Percentiles rank a stretch among this genome's conserved stretches.
Conservation (phyloP, 306 rosid genomes). For the Pachyrhizus erosus region DNA sequence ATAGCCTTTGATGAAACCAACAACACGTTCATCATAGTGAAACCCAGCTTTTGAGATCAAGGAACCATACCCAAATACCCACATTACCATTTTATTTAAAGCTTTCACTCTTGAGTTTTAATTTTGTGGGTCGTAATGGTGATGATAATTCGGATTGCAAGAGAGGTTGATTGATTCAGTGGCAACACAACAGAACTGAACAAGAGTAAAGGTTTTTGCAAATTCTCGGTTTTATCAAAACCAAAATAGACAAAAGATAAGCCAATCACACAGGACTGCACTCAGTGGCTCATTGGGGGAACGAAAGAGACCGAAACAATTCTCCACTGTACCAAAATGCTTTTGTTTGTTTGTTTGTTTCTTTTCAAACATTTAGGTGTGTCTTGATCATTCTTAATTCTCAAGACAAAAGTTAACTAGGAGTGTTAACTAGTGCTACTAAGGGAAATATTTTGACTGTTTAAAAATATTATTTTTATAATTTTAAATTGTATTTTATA, state of each 20-base stretch:
- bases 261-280: conserved; percentile 5
- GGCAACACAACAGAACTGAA: background rate
- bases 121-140: background rate
- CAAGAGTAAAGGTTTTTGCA: background rate
- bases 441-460: no score
- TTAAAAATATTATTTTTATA: no score
- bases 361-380: no score
- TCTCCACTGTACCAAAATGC: no score
- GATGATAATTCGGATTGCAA: background rate
- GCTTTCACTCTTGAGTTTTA: background rate
- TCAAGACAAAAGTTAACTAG: no score
- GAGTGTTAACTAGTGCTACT: no score
- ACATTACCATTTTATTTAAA: conserved; percentile 62
- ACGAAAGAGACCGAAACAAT: background rate
- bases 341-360: no score
- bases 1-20: conserved; percentile 83
- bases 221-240: background rate
- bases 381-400: no score
- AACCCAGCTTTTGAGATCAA: conserved; percentile 84
- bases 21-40: conserved; percentile 65
- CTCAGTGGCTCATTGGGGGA: background rate
- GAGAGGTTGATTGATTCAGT: background rate
- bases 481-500: no score
- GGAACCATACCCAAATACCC: conserved; percentile 96
- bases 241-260: background rate